Evolutionary conservation across 306 rosid species (phyloP).

Genomic region (Malus asiatica): DNA sequence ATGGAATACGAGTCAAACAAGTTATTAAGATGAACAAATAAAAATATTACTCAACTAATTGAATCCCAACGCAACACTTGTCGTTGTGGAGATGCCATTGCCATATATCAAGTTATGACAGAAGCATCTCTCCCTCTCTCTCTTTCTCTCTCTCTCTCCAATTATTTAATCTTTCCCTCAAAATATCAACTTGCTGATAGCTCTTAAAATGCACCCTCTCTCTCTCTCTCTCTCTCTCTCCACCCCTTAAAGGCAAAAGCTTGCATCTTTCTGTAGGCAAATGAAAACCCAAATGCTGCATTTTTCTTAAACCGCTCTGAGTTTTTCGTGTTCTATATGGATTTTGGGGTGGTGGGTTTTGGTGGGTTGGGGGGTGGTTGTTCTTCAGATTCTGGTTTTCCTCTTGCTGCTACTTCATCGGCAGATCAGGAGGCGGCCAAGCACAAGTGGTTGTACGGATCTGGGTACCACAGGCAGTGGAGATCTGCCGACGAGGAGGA

Average conservation of each 20-base stretch:
- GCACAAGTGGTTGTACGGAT: conserved; percentile 54
- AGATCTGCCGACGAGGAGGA: conserved; percentile 55
- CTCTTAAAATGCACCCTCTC: conserved; percentile 35
- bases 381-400: conserved; percentile 34
- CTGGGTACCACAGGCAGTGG: conserved; percentile 56
- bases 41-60: neutral
- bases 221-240: neutral
- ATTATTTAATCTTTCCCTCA: conserved; percentile 52
- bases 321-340: conserved; percentile 33
- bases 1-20: neutral
- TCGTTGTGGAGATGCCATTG: neutral
- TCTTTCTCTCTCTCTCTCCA: conserved; percentile 25
- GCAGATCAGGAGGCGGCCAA: conserved; percentile 65
- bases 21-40: neutral
- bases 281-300: conserved; percentile 21
- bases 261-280: conserved; percentile 14
- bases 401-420: conserved; percentile 32
- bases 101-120: neutral
- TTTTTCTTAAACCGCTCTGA: conserved; percentile 15
- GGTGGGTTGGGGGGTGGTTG: conserved; percentile 51
- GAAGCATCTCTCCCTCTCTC: neutral
- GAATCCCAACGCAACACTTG: neutral
- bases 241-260: neutral
- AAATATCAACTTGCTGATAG: conserved; percentile 33
- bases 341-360: conserved; percentile 69